These are phyloP conservation scores for Zygosaccharomyces lentus DNA, from an alignment of 805 yeast species.

Conservation along the genomic window DNA sequence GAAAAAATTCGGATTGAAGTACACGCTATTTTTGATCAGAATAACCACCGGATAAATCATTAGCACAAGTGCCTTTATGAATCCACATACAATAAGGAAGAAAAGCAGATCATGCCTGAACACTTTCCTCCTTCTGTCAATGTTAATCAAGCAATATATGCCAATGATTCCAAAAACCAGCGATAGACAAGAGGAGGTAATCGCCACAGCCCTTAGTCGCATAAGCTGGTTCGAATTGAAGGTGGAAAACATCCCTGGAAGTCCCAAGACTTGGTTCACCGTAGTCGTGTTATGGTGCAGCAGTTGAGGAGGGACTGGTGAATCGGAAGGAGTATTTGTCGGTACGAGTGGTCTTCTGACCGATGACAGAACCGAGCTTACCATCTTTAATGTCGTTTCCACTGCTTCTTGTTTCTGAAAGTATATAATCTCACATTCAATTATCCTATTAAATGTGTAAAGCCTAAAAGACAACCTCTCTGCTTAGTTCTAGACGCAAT, in stretches of 20 bases:
- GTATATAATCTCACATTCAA: slow-evolving; percentile 1
- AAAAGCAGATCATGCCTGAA: slow-evolving; percentile 70
- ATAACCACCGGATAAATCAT: slow-evolving; percentile 65
- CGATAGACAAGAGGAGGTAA: slow-evolving; percentile 48
- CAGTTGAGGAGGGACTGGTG: slow-evolving; percentile 11
- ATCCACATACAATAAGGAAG: slow-evolving; percentile 66
- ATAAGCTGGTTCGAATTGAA: slow-evolving; percentile 17
- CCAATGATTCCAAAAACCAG: slow-evolving; percentile 53
- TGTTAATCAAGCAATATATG: slow-evolving; percentile 55
- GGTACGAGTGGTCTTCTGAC: not conserved
- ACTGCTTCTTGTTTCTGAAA: not conserved
- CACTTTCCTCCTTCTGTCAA: slow-evolving; percentile 57
- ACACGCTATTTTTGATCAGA: slow-evolving; percentile 40
- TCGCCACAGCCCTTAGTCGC: slow-evolving; percentile 40
- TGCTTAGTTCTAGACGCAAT: not conserved
- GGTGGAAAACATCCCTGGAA: slow-evolving; percentile 35
- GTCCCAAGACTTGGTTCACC: slow-evolving; percentile 30
- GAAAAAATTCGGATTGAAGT: slow-evolving; percentile 48
- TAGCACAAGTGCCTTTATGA: slow-evolving; percentile 65
- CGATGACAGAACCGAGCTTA: not conserved
- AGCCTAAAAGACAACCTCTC: not conserved
- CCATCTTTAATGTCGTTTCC: not conserved
- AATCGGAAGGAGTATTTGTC: not conserved
- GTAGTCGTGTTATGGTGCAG: slow-evolving; percentile 28
- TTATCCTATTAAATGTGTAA: not conserved